A percentile compares a stretch with the other conserved stretches of the same genome.
Evolutionary conservation across 139 green algal species (phyloP).

Genomic region (Coelastrella sp.): DNA sequence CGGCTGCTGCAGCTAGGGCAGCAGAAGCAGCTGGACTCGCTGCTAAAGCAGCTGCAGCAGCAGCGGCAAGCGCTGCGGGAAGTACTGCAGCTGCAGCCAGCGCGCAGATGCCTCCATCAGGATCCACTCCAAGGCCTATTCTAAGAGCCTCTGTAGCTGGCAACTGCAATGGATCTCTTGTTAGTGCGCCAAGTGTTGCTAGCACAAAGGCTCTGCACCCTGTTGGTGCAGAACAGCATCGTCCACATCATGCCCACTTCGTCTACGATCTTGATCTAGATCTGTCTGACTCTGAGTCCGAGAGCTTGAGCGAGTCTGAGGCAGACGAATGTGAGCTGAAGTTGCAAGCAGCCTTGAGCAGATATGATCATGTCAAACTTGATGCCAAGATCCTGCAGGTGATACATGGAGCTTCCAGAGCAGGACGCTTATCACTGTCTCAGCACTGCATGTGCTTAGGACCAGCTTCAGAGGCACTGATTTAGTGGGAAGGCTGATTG

Average conservation of each 20-base stretch:
- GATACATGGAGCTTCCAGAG: background rate
- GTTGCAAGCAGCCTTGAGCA: conserved; percentile 46
- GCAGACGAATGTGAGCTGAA: conserved; percentile 43
- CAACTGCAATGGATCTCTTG: background rate
- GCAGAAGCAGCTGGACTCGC: background rate
- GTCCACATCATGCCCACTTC: background rate
- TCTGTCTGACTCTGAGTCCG: conserved; percentile 10
- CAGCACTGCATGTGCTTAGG: background rate
- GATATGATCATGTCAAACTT: conserved; percentile 56
- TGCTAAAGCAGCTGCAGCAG: background rate
- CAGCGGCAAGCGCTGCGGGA: conserved; percentile 12
- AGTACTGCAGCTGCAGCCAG: background rate
- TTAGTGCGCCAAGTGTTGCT: too few relatives aligned
- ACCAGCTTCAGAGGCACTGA: background rate
- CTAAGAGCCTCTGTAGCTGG: background rate
- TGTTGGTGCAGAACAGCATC: conserved; percentile 1
- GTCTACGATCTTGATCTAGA: background rate
- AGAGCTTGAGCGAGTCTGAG: conserved; percentile 8
- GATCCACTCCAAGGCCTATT: too few relatives aligned
- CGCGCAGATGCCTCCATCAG: too few relatives aligned
- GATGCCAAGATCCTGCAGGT: conserved; percentile 62
- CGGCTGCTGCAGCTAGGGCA: conserved; percentile 3
- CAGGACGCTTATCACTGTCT: too few relatives aligned
- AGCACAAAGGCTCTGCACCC: too few relatives aligned
- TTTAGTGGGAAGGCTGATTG: background rate